Evolutionary conservation across 2,329 filamentous ascomycete genomes (phyloP), one percentile per base, ranked within the genome.

Genomic region (Orbilia quercus): DNA sequence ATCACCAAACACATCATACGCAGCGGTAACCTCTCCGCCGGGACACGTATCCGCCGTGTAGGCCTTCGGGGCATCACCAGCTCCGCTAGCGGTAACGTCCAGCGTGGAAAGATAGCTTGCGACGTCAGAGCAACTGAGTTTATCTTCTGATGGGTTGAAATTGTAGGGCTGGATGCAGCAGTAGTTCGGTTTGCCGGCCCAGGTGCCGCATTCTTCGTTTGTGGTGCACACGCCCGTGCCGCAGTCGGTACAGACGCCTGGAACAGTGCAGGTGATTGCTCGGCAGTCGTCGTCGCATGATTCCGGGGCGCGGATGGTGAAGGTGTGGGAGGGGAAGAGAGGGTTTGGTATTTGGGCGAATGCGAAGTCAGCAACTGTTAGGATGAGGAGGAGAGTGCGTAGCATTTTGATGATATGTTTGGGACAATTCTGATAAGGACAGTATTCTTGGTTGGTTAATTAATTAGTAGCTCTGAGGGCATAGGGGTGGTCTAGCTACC

Each of bases 141-240:
- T 60, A 7, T 12, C 12, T 14, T 18, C 47, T 4, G n/a, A 9
- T 0, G 63, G 53, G 1, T 20, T 18, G 20, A 60, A 55, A 20
- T 54, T 62, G 64, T 53, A 62, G 4, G 63, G 53, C 20, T 69
- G 64, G 64, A 62, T 60, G 47, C 64, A 69, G 40, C 64, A 69
- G 28, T 51, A 34, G 55, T 69, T 44, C 7, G 34, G 1, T 5
- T 28, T 38, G 5, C 55, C 55, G 28, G 55, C 64, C 64, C 64
- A 69, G 36, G 54, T 69, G 38, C 64, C 64, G 64, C 64, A 69
- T 69, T 69, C 64, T 54, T 69, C 64, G 34, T 16, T 16, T 7
- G 9, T 22, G 5, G 38, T 53, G 47, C 64, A 69, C 16, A 45
- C 28, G 6, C 64, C 64, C 25, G 23, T 38, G 2, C 64, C 64